Evolutionary conservation across 352 stramenopile genomes (phyloP).

Genomic region (Phytopythium helicoides): DNA sequence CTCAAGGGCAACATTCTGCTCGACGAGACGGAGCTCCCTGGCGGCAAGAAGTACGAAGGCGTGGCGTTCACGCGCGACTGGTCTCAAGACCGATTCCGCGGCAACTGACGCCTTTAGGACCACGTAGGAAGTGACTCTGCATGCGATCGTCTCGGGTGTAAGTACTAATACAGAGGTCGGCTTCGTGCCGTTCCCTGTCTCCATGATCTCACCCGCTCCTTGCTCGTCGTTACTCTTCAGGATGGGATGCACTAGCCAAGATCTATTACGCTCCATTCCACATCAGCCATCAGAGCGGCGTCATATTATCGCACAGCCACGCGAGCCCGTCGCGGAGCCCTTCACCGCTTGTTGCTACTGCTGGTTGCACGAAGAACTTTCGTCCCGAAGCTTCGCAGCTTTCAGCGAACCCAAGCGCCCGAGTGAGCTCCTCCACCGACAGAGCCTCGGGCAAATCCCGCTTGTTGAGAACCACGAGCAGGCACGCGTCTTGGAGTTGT

Average conservation of each 20-base stretch:
- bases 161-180: constrained; percentile 2
- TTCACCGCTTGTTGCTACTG: constrained; percentile 75
- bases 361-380: constrained; percentile 58
- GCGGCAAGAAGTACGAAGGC: constrained; percentile 92
- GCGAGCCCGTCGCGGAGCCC: constrained; percentile 67
- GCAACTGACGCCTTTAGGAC: constrained; percentile 1
- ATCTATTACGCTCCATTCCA: constrained; percentile 6
- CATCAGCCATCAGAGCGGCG: constrained; percentile 35
- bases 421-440: constrained; percentile 46
- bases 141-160: not conserved
- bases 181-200: no score
- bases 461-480: constrained; percentile 81
- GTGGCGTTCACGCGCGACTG: constrained; percentile 90
- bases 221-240: no score
- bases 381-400: constrained; percentile 44
- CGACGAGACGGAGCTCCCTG: constrained; percentile 89
- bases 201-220: no score
- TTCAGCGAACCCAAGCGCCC: constrained; percentile 49
- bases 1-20: constrained; percentile 89
- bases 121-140: no score
- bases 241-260: no score
- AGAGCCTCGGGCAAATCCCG: constrained; percentile 53
- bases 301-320: constrained; percentile 83
- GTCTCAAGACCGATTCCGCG: constrained; percentile 27
- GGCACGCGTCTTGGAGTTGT: constrained; percentile 59